phyloP scores from a whole-genome alignment of 2,329 filamentous ascomycete genomes.

The Aspergillus puulaauensis region DNA sequence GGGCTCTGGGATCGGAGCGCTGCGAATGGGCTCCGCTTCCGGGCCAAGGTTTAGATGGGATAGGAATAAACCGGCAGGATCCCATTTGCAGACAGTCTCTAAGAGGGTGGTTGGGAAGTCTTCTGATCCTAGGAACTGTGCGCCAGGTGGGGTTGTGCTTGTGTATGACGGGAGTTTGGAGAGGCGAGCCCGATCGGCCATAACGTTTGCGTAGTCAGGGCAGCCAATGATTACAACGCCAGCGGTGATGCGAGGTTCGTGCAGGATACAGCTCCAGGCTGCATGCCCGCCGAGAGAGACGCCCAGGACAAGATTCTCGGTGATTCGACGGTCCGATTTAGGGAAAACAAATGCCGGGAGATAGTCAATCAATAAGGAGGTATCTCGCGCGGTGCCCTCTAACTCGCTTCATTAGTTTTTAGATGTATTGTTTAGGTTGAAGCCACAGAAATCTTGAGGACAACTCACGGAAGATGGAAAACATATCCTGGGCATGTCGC shows the following conservation, averaged over 20 bases:
- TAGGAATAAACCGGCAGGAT: conserved; percentile 75
- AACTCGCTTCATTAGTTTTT: neutral
- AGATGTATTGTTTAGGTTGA: neutral
- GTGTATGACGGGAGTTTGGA: conserved; percentile 66
- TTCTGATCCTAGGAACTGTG: conserved; percentile 69
- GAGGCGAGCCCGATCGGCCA: conserved; percentile 73
- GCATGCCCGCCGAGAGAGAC: conserved; percentile 85
- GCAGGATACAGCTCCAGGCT: conserved; percentile 78
- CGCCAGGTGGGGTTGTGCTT: conserved; percentile 54
- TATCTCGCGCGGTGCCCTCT: conserved; percentile 72
- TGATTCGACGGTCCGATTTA: conserved; percentile 46
- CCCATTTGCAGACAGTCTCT: conserved; percentile 61
- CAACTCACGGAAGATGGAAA: conserved; percentile 66
- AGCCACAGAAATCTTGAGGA: neutral
- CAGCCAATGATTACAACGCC: conserved; percentile 83
- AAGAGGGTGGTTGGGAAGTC: conserved; percentile 75
- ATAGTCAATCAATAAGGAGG: conserved; percentile 71
- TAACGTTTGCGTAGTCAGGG: conserved; percentile 79
- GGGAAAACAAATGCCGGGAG: conserved; percentile 73
- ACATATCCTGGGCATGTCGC: conserved; percentile 89
- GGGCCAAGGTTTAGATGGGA: conserved; percentile 40
- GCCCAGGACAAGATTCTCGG: conserved; percentile 72
- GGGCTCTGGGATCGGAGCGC: conserved; percentile 35
- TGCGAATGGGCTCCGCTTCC: conserved; percentile 26
- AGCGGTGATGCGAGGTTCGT: conserved; percentile 74